phyloP scores from a whole-genome alignment of 176 grass and related monocot species.

The Puccinellia tenuiflora region DNA sequence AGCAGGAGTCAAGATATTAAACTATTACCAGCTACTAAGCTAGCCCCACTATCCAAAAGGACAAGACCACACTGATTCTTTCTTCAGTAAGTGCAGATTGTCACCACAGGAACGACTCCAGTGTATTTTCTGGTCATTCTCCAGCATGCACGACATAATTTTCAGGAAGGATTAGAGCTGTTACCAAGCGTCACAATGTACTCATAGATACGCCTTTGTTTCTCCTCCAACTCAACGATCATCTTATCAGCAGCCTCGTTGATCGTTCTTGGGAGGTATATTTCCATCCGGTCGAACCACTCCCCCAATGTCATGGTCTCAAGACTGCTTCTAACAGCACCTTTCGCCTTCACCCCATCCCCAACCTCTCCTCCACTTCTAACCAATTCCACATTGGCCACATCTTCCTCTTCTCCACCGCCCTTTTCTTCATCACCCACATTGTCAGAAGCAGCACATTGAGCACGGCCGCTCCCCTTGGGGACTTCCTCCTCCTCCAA shows the following conservation, averaged over 20 bases:
- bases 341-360: background rate
- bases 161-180: conserved; percentile 13
- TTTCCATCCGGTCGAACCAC: conserved; percentile 70
- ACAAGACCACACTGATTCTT: background rate
- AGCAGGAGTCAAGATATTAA: background rate
- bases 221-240: conserved; percentile 41
- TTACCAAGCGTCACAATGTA: conserved; percentile 26
- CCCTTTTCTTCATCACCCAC: conserved; percentile 10
- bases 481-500: conserved; percentile 19
- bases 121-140: background rate
- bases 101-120: background rate
- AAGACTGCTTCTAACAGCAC: conserved; percentile 18
- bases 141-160: background rate
- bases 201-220: conserved; percentile 28
- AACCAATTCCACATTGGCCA: conserved; percentile 4
- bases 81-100: background rate
- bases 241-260: conserved; percentile 43
- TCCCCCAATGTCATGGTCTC: conserved; percentile 74
- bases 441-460: conserved; percentile 1
- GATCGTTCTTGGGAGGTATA: conserved; percentile 44
- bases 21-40: background rate
- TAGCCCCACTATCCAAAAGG: background rate
- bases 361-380: conserved; percentile 8
- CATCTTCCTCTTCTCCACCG: conserved; percentile 19
- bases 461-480: background rate